phyloP scores from a whole-genome alignment of 2,329 filamentous ascomycete genomes.

The Ceratocystiopsis brevicomis region DNA sequence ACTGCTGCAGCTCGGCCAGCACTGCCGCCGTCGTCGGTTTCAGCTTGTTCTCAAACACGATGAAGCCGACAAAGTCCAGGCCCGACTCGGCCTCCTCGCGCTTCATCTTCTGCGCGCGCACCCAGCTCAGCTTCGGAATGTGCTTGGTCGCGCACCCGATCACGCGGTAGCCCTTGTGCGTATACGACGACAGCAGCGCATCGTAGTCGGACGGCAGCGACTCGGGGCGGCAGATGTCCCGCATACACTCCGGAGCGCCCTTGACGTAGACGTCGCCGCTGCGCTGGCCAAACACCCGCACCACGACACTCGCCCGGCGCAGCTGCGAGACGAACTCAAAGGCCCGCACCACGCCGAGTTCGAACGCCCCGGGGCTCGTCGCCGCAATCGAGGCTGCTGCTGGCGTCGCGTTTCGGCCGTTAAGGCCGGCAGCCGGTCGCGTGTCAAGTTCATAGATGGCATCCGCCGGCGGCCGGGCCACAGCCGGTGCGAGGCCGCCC shows the following conservation, averaged over 20 bases:
- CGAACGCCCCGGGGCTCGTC: slow-evolving; percentile 24
- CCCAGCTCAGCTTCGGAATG: slow-evolving; percentile 73
- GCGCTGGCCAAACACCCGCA: slow-evolving; percentile 68
- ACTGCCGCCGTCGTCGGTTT: slow-evolving; percentile 72
- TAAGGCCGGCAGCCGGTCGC: background rate
- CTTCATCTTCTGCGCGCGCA: slow-evolving; percentile 87
- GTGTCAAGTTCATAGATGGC: slow-evolving; percentile 8
- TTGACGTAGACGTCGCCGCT: slow-evolving; percentile 87
- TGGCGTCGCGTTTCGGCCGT: slow-evolving; percentile 10
- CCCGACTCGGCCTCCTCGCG: slow-evolving; percentile 66
- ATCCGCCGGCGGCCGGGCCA: slow-evolving; percentile 58
- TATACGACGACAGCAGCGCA: slow-evolving; percentile 74
- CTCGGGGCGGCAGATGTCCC: slow-evolving; percentile 69
- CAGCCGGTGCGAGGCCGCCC: slow-evolving; percentile 61
- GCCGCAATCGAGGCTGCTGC: background rate
- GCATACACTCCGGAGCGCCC: slow-evolving; percentile 91
- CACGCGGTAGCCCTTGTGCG: slow-evolving; percentile 86
- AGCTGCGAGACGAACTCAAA: slow-evolving; percentile 95
- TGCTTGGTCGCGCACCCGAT: slow-evolving; percentile 89
- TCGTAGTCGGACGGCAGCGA: slow-evolving; percentile 82
- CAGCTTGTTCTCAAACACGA: slow-evolving; percentile 96
- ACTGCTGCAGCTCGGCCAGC: slow-evolving; percentile 61
- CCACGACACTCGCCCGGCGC: slow-evolving; percentile 78
- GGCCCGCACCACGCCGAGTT: slow-evolving; percentile 74
- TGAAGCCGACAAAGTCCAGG: slow-evolving; percentile 84